A percentile compares a stretch with the other conserved stretches of the same genome.
phyloP scores from a whole-genome alignment of 2,329 filamentous ascomycete species.

The Xylariaceae sp. region DNA sequence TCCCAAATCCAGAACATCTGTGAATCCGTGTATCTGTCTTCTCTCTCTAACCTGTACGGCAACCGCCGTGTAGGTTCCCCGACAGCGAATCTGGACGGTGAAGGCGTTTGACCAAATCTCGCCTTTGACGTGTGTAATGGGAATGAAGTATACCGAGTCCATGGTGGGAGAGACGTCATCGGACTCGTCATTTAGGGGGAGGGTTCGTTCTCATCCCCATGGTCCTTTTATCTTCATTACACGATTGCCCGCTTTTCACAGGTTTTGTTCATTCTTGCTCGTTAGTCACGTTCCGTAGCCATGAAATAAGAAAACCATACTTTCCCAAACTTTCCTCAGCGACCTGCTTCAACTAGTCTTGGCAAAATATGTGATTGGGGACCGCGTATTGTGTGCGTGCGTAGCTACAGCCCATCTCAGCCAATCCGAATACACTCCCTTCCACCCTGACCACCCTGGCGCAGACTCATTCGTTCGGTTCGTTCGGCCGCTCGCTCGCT shows the following conservation, averaged over 20 bases:
- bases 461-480: no score
- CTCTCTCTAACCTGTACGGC: conserved; percentile 39
- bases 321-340: no score
- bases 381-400: no score
- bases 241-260: background rate
- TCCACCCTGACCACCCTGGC: no score
- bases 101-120: conserved; percentile 8
- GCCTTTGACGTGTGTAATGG: conserved; percentile 11
- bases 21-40: conserved; percentile 50
- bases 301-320: no score
- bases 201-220: background rate
- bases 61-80: conserved; percentile 32
- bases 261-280: background rate
- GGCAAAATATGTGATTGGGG: no score
- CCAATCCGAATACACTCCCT: no score
- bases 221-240: conserved; percentile 3
- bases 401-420: no score
- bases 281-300: background rate
- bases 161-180: conserved; percentile 60
- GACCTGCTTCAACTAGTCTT: no score
- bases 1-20: background rate
- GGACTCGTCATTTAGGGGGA: conserved; percentile 21
- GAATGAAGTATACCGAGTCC: conserved; percentile 30
- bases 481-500: no score
- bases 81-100: conserved; percentile 40